phyloP scores from a whole-genome alignment of 306 rosid genomes.

The Malus sieversii region DNA sequence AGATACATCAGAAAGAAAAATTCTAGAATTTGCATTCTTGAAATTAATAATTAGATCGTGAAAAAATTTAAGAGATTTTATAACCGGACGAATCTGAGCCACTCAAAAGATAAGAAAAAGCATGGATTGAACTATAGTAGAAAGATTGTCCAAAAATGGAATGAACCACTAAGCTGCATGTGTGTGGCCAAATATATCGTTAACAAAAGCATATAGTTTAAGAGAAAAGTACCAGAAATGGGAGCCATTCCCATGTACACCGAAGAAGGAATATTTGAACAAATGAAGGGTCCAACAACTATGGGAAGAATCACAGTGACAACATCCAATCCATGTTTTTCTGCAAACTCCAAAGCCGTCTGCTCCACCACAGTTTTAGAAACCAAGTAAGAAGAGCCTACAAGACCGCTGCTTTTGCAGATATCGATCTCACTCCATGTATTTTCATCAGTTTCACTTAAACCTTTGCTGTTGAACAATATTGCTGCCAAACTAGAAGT shows the following conservation, averaged over 20 bases:
- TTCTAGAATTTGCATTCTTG: no score
- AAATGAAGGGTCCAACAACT: slow-evolving; percentile 59
- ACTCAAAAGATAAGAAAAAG: no score
- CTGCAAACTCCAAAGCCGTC: slow-evolving; percentile 45
- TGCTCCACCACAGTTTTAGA: slow-evolving; percentile 59
- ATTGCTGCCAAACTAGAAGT: slow-evolving; percentile 43
- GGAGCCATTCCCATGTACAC: slow-evolving; percentile 13
- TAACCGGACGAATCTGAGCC: no score
- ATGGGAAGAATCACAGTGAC: slow-evolving; percentile 38
- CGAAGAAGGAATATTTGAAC: slow-evolving; percentile 44
- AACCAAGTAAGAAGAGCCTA: slow-evolving; percentile 28
- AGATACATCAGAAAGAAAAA: no score
- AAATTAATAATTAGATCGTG: no score
- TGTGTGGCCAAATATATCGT: no score
- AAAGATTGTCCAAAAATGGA: no score
- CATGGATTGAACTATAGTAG: no score
- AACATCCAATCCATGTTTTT: slow-evolving; percentile 43
- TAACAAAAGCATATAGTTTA: not conserved
- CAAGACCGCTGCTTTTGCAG: slow-evolving; percentile 8
- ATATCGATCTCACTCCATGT: slow-evolving; percentile 40
- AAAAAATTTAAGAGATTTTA: no score
- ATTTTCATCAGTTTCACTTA: slow-evolving; percentile 31
- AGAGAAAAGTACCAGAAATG: slow-evolving; percentile 26
- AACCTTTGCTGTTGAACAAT: slow-evolving; percentile 1
- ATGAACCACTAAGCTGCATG: no score